Evolutionary conservation across 306 rosid species (phyloP).

Genomic region (Castanopsis chinensis): DNA sequence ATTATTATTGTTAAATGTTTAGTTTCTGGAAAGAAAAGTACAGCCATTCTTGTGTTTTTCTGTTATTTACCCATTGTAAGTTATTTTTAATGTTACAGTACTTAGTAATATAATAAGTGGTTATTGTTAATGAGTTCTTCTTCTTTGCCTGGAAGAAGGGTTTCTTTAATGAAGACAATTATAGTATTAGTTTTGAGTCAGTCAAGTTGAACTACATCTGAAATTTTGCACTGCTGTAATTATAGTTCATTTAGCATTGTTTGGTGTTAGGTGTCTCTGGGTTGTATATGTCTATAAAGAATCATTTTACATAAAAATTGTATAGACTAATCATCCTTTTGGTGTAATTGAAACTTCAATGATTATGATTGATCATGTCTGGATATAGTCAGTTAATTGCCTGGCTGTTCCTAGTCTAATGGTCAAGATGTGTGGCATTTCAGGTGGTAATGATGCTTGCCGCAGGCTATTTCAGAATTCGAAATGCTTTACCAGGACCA

Average conservation of each 20-base stretch:
- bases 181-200: background rate
- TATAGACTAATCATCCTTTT: background rate
- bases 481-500: constrained; percentile 74
- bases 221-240: background rate
- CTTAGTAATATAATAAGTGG: background rate
- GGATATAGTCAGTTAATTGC: background rate
- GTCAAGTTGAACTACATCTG: background rate
- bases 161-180: background rate
- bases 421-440: constrained; percentile 19
- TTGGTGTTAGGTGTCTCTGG: background rate
- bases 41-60: background rate
- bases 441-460: constrained; percentile 98
- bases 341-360: background rate
- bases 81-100: background rate
- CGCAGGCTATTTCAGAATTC: constrained; percentile 90
- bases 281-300: background rate
- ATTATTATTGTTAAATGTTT: background rate
- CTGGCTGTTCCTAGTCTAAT: constrained; percentile 16
- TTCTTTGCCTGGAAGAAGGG: background rate
- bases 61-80: background rate
- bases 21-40: background rate
- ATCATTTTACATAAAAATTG: background rate
- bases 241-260: background rate
- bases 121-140: background rate
- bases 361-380: background rate